phyloP scores from a whole-genome alignment of 2,329 filamentous ascomycete genomes.

The Metarhizium album region DNA sequence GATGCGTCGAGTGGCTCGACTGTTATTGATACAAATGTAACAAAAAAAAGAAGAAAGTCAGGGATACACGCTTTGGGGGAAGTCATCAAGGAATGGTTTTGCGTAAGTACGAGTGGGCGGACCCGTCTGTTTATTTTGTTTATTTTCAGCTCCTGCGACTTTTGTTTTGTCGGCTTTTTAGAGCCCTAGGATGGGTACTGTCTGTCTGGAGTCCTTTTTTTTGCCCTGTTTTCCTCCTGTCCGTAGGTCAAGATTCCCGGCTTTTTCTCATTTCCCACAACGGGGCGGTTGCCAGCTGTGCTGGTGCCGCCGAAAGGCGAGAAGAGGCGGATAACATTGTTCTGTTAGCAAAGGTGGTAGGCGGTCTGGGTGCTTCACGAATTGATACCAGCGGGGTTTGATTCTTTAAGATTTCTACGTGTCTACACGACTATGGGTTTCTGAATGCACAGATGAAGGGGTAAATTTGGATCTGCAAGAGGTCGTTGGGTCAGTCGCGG shows the following conservation, averaged over 20 bases:
- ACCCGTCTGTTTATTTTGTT: neutral
- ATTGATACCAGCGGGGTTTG: conserved; percentile 6
- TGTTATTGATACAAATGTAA: neutral
- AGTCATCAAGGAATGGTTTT: neutral
- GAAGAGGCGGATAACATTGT: neutral
- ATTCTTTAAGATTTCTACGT: neutral
- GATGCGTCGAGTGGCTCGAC: neutral
- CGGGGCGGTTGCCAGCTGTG: conserved; percentile 11
- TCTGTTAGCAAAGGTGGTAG: neutral
- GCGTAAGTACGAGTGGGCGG: neutral
- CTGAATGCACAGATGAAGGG: conserved; percentile 35
- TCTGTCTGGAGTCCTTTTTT: neutral
- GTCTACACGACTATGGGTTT: conserved; percentile 12
- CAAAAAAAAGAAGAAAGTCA: neutral
- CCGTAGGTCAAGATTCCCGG: conserved; percentile 10
- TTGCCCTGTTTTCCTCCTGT: too few relatives aligned
- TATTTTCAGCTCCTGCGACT: neutral
- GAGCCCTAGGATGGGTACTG: neutral
- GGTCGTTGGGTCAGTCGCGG: neutral
- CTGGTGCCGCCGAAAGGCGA: conserved; percentile 4
- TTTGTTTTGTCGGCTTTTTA: neutral
- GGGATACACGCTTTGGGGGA: too few relatives aligned
- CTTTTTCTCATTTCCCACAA: conserved; percentile 14
- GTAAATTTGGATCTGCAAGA: conserved; percentile 39
- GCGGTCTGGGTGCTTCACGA: neutral